These are phyloP conservation scores for Trichoderma koningii DNA, from an alignment of 2,329 filamentous ascomycete genomes.

Conservation along the genomic window DNA sequence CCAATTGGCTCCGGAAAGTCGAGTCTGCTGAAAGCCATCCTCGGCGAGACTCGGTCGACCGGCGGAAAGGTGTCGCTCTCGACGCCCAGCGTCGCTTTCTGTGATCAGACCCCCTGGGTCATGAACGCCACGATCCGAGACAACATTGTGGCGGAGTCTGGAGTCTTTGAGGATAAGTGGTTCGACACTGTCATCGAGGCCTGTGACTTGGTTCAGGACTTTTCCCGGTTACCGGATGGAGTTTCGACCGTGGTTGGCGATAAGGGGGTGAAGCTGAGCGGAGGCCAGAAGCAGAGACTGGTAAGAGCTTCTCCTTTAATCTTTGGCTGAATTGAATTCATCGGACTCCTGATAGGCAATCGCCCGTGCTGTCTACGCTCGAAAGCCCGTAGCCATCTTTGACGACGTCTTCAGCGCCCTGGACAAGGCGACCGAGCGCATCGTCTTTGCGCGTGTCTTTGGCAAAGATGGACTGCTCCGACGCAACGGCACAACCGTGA, in stretches of 20 bases:
- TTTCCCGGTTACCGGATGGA: constrained; percentile 33
- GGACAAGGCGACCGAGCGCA: constrained; percentile 45
- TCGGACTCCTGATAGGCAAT: constrained; percentile 34
- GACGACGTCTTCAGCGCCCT: constrained; percentile 47
- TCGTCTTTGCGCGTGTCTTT: constrained; percentile 45
- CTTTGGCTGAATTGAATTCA: background rate
- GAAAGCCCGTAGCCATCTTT: constrained; percentile 40
- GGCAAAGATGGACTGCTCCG: constrained; percentile 41
- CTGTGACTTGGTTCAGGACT: constrained; percentile 40
- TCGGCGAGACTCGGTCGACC: constrained; percentile 35
- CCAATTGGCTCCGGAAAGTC: constrained; percentile 41
- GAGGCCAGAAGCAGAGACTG: constrained; percentile 41
- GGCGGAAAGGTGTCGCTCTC: constrained; percentile 33
- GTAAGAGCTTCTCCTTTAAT: constrained; percentile 30
- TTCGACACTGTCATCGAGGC: constrained; percentile 39
- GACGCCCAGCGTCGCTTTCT: constrained; percentile 36
- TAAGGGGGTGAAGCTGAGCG: constrained; percentile 40
- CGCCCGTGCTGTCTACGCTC: constrained; percentile 40
- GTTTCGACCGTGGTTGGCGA: constrained; percentile 37
- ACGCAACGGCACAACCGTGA: constrained; percentile 35
- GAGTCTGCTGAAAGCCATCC: constrained; percentile 37
- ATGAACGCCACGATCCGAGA: constrained; percentile 40
- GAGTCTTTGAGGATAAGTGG: constrained; percentile 37
- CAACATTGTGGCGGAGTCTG: constrained; percentile 41
- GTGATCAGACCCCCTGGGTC: constrained; percentile 39